These are phyloP conservation scores for Pythium myriotylum DNA, from an alignment of 352 stramenopile genomes.

Conservation along the genomic window DNA sequence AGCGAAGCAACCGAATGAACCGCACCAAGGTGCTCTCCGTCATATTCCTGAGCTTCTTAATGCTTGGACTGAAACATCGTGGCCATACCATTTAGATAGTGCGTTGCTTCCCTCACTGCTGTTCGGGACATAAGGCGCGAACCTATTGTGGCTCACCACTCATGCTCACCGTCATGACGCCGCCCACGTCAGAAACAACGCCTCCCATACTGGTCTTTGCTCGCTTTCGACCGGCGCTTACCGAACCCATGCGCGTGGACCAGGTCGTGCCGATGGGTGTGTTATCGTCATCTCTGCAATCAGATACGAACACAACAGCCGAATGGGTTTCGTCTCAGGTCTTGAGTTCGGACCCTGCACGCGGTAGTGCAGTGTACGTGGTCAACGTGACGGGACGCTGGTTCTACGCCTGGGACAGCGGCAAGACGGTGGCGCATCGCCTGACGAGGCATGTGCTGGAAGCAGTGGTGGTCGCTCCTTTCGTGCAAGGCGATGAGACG, in stretches of 20 bases:
- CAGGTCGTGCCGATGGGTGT: not conserved
- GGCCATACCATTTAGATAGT: conserved; percentile 3
- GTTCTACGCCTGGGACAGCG: conserved; percentile 17
- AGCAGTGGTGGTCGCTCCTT: not conserved
- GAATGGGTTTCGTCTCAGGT: not conserved
- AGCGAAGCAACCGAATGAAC: not conserved
- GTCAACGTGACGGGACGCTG: conserved; percentile 1
- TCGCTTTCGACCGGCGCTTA: not conserved
- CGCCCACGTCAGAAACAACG: not conserved
- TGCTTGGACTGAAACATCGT: not conserved
- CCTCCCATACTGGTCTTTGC: not conserved
- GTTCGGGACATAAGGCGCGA: not conserved
- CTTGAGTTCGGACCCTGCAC: not conserved
- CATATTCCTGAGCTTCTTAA: not conserved
- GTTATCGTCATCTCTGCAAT: not conserved
- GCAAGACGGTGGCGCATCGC: conserved; percentile 1
- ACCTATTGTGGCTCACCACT: conserved; percentile 10
- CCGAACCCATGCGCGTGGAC: not conserved
- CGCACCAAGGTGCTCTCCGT: not conserved
- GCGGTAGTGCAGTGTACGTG: not conserved
- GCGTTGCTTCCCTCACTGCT: conserved; percentile 12
- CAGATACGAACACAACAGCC: not conserved
- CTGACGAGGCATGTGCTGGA: conserved; percentile 2
- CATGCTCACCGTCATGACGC: not conserved
- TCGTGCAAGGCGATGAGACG: no score